A percentile compares a stretch with the other conserved stretches of the same genome.
These are phyloP conservation scores for Anthostomella pinea DNA, from an alignment of 2,329 filamentous ascomycete species.

Conservation along the genomic window DNA sequence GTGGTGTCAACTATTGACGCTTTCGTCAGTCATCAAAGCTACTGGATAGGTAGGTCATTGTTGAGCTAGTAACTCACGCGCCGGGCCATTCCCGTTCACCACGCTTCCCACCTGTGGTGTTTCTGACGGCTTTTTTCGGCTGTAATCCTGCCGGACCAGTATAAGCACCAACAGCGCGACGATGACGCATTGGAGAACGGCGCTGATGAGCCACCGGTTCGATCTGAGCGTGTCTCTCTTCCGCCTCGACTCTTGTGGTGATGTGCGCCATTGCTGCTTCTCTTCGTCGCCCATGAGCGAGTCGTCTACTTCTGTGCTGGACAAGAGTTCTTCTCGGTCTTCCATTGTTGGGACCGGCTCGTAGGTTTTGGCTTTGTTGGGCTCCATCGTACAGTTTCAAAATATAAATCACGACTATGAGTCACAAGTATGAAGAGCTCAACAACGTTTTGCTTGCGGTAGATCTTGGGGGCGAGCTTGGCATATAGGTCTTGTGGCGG, in stretches of 20 bases:
- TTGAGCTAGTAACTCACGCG: conserved; percentile 26
- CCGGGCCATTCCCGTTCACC: conserved; percentile 35
- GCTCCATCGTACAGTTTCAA: conserved; percentile 7
- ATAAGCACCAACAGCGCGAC: conserved; percentile 20
- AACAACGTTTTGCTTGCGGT: too few species aligned
- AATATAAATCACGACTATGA: neutral
- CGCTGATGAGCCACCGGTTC: conserved; percentile 34
- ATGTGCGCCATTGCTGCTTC: conserved; percentile 26
- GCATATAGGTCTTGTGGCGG: too few species aligned
- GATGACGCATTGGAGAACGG: conserved; percentile 31
- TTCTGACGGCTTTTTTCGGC: conserved; percentile 16
- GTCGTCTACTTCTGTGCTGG: conserved; percentile 35
- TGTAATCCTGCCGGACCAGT: too few species aligned
- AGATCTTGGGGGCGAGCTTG: too few species aligned
- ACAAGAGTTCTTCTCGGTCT: conserved; percentile 28
- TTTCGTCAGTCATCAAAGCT: neutral
- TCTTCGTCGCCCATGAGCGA: conserved; percentile 32
- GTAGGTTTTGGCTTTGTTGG: conserved; percentile 18
- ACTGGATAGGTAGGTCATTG: neutral
- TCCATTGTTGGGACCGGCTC: conserved; percentile 24
- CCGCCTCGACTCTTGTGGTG: conserved; percentile 8
- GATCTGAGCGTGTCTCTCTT: conserved; percentile 16
- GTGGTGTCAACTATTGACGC: conserved; percentile 27
- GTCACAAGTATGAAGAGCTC: too few species aligned
- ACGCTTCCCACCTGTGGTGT: conserved; percentile 35